These are phyloP conservation scores for Limonomyces culmigenus DNA, from an alignment of 1,284 basidiomycete species.

Conservation along the genomic window DNA sequence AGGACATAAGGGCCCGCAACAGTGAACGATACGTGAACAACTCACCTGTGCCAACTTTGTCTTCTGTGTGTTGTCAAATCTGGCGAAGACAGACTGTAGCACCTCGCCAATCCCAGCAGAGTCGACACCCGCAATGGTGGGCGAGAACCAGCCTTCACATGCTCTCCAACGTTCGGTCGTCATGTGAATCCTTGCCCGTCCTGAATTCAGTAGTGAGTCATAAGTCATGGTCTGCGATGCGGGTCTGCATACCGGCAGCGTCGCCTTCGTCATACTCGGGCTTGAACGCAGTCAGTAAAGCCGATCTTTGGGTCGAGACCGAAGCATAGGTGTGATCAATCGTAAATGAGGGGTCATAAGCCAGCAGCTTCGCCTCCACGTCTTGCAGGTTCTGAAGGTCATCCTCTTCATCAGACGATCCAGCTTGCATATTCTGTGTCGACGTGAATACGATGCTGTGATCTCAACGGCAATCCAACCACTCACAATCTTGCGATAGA, in stretches of 20 bases:
- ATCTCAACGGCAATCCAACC: not conserved
- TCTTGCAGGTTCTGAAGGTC: constrained; percentile 58
- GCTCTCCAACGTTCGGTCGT: constrained; percentile 91
- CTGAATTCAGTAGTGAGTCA: constrained; percentile 12
- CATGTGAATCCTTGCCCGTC: constrained; percentile 68
- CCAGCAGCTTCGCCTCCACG: constrained; percentile 72
- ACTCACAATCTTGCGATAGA: constrained; percentile 87
- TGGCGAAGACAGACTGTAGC: constrained; percentile 71
- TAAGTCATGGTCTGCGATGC: not conserved
- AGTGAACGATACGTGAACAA: not conserved
- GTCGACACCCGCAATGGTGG: constrained; percentile 87
- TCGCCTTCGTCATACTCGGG: constrained; percentile 59
- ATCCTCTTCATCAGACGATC: constrained; percentile 94
- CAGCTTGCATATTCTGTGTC: constrained; percentile 70
- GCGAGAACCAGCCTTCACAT: constrained; percentile 89
- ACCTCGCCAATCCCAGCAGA: constrained; percentile 90
- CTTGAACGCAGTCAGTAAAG: constrained; percentile 72
- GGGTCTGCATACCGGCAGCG: constrained; percentile 33
- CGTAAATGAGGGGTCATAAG: constrained; percentile 75
- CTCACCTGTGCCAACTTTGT: constrained; percentile 14
- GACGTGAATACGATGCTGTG: not conserved
- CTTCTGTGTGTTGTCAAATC: constrained; percentile 53
- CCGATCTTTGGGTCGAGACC: constrained; percentile 59
- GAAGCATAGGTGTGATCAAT: constrained; percentile 71
- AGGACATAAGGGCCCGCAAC: not conserved